phyloP scores from a whole-genome alignment of 2,329 filamentous ascomycete species.

The Monosporascus ibericus region DNA sequence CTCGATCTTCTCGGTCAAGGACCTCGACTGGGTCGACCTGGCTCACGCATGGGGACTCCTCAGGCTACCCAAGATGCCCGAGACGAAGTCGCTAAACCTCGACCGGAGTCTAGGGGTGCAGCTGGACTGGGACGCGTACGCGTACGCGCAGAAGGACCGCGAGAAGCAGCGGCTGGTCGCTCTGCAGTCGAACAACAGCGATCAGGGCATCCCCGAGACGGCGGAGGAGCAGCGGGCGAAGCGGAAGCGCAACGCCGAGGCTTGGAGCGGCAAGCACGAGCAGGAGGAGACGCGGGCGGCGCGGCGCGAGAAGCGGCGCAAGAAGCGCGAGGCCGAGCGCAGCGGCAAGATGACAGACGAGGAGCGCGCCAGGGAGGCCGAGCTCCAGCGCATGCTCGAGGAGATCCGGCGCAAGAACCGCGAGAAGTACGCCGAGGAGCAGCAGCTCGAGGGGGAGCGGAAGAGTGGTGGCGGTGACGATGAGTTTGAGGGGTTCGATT shows the following conservation, averaged over 20 bases:
- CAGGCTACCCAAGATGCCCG: slow-evolving; percentile 88
- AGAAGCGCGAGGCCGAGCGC: slow-evolving; percentile 57
- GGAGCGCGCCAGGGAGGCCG: slow-evolving; percentile 56
- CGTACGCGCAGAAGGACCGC: slow-evolving; percentile 65
- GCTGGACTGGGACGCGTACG: slow-evolving; percentile 61
- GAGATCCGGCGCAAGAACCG: slow-evolving; percentile 55
- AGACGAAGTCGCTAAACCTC: slow-evolving; percentile 67
- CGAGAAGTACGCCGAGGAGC: slow-evolving; percentile 33
- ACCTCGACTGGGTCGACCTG: slow-evolving; percentile 80
- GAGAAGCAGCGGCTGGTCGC: slow-evolving; percentile 59
- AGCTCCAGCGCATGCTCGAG: slow-evolving; percentile 59
- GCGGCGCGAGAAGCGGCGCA: slow-evolving; percentile 58
- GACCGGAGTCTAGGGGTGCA: slow-evolving; percentile 57
- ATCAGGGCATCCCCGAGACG: slow-evolving; percentile 32
- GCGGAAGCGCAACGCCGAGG: slow-evolving; percentile 57
- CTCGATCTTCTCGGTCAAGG: slow-evolving; percentile 79
- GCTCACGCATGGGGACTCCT: slow-evolving; percentile 81
- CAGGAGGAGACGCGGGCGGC: slow-evolving; percentile 56
- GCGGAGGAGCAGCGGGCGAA: slow-evolving; percentile 37
- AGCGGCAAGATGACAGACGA: slow-evolving; percentile 63
- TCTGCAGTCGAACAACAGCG: slow-evolving; percentile 26
- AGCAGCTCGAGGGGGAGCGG: slow-evolving; percentile 18
- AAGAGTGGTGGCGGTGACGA: slow-evolving; percentile 23
- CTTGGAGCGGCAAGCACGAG: slow-evolving; percentile 69
- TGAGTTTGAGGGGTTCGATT: slow-evolving; percentile 56